phyloP scores from a whole-genome alignment of 2,329 filamentous ascomycete genomes.

The Pseudocercospora crystallina region DNA sequence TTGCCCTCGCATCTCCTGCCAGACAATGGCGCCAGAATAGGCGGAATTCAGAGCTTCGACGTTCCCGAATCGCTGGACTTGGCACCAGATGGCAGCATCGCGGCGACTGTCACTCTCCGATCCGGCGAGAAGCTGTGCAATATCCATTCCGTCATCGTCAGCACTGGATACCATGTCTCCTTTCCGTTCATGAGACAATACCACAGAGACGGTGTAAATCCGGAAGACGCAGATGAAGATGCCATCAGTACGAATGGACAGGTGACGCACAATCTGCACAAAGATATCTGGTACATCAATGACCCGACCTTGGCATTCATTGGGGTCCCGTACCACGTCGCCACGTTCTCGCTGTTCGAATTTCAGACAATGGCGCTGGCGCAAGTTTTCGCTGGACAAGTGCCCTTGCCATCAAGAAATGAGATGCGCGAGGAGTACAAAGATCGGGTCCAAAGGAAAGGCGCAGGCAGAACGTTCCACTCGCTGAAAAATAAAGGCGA shows the following conservation, averaged over 20 bases:
- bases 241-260: conserved; percentile 64
- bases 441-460: conserved; percentile 38
- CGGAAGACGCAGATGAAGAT: conserved; percentile 51
- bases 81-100: conserved; percentile 41
- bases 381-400: conserved; percentile 55
- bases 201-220: conserved; percentile 46
- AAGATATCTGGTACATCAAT: conserved; percentile 69
- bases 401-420: conserved; percentile 46
- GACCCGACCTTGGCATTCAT: conserved; percentile 64
- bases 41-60: conserved; percentile 51
- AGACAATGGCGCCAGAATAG: conserved; percentile 52
- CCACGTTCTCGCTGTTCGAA: conserved; percentile 69
- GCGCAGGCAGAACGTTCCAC: conserved; percentile 47
- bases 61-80: conserved; percentile 19
- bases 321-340: conserved; percentile 64
- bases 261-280: conserved; percentile 63
- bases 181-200: conserved; percentile 62
- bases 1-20: conserved; percentile 56
- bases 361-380: conserved; percentile 66
- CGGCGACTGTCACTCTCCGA: conserved; percentile 53
- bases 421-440: conserved; percentile 46
- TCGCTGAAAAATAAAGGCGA: conserved; percentile 39
- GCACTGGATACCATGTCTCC: conserved; percentile 68
- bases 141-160: conserved; percentile 63
- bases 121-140: conserved; percentile 54